Percentiles rank a stretch among this genome's conserved stretches.
These are phyloP conservation scores for Pythium sp. DNA, from an alignment of 352 stramenopile genomes.

Conservation along the genomic window DNA sequence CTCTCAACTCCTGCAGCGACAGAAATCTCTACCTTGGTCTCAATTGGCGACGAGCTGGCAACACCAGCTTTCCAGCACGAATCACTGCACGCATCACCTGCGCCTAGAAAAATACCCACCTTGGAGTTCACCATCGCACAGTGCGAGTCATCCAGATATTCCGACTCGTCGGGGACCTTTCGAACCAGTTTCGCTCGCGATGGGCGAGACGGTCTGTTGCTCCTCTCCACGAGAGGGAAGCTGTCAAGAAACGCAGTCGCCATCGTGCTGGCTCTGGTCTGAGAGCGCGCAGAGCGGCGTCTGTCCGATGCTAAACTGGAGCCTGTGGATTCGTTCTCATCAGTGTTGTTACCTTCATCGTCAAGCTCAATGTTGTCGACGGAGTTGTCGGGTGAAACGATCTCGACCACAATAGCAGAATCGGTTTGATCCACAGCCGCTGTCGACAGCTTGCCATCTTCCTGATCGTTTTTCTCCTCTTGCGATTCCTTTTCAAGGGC, in stretches of 20 bases:
- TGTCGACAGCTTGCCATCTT: neutral
- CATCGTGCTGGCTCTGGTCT: conserved; percentile 53
- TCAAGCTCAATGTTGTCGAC: conserved; percentile 6
- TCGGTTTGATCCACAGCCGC: neutral
- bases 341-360: neutral
- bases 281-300: conserved; percentile 53
- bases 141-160: conserved; percentile 70
- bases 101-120: conserved; percentile 38
- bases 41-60: neutral
- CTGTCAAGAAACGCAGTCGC: conserved; percentile 57
- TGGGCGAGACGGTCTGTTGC: conserved; percentile 23
- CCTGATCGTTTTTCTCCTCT: neutral
- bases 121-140: conserved; percentile 34
- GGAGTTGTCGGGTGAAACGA: neutral
- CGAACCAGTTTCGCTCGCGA: conserved; percentile 26
- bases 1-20: neutral
- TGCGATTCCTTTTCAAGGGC: neutral
- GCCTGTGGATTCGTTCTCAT: conserved; percentile 10
- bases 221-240: conserved; percentile 17
- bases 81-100: conserved; percentile 31
- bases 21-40: neutral
- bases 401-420: neutral
- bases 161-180: conserved; percentile 43
- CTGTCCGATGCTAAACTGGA: conserved; percentile 28
- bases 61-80: conserved; percentile 37